Evolutionary conservation across 345 rosid species (phyloP).

Genomic region (Lepidium didymum): DNA sequence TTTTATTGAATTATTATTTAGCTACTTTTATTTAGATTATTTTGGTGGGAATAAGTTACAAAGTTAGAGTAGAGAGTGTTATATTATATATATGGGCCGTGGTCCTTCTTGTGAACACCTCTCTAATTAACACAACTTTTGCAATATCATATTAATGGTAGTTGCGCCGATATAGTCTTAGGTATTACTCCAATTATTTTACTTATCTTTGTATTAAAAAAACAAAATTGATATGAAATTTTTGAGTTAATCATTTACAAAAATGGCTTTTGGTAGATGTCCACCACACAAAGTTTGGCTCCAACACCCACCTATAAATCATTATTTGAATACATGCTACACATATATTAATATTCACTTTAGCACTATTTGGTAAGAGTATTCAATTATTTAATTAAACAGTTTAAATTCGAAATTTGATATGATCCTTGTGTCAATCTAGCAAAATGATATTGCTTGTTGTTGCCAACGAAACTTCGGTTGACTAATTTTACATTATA

Average conservation of each 20-base stretch:
- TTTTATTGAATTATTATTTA: not conserved
- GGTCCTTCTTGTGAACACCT: constrained; percentile 19
- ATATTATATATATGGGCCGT: not conserved
- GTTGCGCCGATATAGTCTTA: constrained; percentile 19
- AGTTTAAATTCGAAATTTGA: not conserved
- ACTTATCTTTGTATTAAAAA: not conserved
- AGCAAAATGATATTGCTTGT: constrained; percentile 17
- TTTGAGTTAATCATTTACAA: not conserved
- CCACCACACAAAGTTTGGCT: constrained; percentile 8
- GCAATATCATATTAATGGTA: constrained; percentile 15
- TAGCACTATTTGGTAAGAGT: constrained; percentile 12
- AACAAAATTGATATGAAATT: too few species aligned
- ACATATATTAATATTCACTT: not conserved
- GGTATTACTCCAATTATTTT: constrained; percentile 19
- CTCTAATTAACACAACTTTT: constrained; percentile 4
- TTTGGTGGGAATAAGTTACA: constrained; percentile 11
- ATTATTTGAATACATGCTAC: constrained; percentile 11
- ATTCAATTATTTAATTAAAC: not conserved
- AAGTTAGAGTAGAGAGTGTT: constrained; percentile 1
- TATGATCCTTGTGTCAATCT: not conserved
- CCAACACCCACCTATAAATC: constrained; percentile 2
- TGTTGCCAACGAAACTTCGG: constrained; percentile 30
- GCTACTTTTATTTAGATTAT: not conserved
- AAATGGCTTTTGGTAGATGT: constrained; percentile 13
- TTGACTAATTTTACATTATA: constrained; percentile 20